Conservation (phyloP, 2,329 filamentous ascomycete species). For the Aspergillus sp. region DNA sequence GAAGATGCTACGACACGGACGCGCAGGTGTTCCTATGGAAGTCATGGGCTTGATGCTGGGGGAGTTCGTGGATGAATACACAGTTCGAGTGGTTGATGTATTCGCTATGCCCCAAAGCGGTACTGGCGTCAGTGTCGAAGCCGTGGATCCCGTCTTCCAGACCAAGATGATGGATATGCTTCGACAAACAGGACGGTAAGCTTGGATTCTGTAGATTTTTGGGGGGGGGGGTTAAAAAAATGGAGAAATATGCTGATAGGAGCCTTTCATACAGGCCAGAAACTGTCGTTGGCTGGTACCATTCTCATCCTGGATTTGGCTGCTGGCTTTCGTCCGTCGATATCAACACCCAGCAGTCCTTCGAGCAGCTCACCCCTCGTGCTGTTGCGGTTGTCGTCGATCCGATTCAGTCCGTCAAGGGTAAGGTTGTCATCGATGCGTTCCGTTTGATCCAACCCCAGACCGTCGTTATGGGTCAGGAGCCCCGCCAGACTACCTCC, state of each 20-base stretch:
- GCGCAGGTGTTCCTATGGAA: conserved; percentile 98
- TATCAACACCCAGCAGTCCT: conserved; percentile 99
- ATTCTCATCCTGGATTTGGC: conserved; percentile 97
- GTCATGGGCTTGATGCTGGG: conserved; percentile 99
- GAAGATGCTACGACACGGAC: conserved; percentile 97
- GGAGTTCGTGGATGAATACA: conserved; percentile 99
- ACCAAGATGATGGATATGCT: conserved; percentile 99
- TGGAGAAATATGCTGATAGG: conserved; percentile 8
- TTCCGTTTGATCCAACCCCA: conserved; percentile 99
- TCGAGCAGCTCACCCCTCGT: conserved; percentile 94
- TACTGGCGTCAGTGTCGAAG: conserved; percentile 96
- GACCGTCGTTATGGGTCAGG: conserved; percentile 95
- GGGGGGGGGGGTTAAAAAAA: too few species aligned
- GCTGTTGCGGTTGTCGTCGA: conserved; percentile 98
- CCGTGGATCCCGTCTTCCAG: conserved; percentile 97
- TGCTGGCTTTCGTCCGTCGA: conserved; percentile 99
- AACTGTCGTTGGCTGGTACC: conserved; percentile 98
- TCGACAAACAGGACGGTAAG: conserved; percentile 88
- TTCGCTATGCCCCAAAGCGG: conserved; percentile 99
- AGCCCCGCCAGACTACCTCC: conserved; percentile 94
- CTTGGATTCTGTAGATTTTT: not conserved
- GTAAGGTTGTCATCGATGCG: conserved; percentile 98
- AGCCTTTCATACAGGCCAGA: conserved; percentile 64
- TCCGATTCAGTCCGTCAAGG: conserved; percentile 98
- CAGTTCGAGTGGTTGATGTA: conserved; percentile 94